Conservation (phyloP, 2,329 filamentous ascomycete species). For the Periconia sp. region DNA sequence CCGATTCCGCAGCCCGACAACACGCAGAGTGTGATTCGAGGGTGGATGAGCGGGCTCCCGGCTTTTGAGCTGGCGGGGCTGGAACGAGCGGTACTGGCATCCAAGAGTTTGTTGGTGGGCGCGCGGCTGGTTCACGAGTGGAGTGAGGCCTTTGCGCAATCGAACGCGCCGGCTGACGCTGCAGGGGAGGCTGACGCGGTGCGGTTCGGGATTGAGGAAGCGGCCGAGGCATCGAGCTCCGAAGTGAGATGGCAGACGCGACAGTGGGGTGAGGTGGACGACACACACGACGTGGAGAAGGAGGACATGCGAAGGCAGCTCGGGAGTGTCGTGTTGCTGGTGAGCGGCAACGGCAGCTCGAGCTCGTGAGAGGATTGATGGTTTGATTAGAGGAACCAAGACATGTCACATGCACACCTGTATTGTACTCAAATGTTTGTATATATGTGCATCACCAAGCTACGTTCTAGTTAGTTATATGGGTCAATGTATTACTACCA, state of each 20-base stretch:
- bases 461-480: no score
- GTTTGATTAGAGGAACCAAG: no score
- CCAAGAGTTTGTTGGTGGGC: constrained; percentile 82
- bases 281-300: constrained; percentile 94
- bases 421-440: no score
- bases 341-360: constrained; percentile 48
- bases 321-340: constrained; percentile 80
- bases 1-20: constrained; percentile 71
- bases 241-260: constrained; percentile 90
- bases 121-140: constrained; percentile 81
- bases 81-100: constrained; percentile 79
- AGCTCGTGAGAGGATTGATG: no score
- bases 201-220: constrained; percentile 79
- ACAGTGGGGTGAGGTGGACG: constrained; percentile 95
- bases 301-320: constrained; percentile 87
- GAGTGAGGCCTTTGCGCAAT: constrained; percentile 70
- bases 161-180: constrained; percentile 43
- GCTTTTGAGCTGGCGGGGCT: constrained; percentile 83
- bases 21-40: constrained; percentile 74
- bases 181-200: constrained; percentile 12
- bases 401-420: no score
- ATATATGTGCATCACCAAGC: no score
- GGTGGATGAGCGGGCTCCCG: constrained; percentile 73
- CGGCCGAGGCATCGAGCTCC: constrained; percentile 72
- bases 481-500: no score